phyloP scores from a whole-genome alignment of 1,284 basidiomycete species.

The Malassezia obtusa region DNA sequence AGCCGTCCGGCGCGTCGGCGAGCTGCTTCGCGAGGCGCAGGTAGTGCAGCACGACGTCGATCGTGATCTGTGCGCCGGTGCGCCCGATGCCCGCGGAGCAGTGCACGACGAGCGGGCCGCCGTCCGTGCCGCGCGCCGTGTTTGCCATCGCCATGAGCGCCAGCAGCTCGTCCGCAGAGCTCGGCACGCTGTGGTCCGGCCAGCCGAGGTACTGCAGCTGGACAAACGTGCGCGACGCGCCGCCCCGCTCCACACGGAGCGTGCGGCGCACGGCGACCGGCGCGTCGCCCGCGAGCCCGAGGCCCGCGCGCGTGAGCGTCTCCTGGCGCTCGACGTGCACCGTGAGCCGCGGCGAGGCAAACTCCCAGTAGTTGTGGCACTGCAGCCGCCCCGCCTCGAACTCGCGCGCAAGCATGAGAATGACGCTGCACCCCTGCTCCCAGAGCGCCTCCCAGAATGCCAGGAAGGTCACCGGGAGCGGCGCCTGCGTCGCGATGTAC shows the following conservation, averaged over 20 bases:
- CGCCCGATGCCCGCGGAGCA: conserved; percentile 47
- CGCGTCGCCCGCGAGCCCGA: background rate
- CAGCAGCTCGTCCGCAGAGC: conserved; percentile 31
- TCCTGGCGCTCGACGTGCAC: background rate
- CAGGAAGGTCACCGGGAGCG: conserved; percentile 73
- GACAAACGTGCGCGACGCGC: conserved; percentile 19
- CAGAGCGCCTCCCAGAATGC: conserved; percentile 78
- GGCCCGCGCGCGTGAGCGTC: background rate
- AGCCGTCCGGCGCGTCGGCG: background rate
- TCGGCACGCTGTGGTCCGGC: conserved; percentile 45
- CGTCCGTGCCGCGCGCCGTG: conserved; percentile 15
- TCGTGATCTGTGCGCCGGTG: conserved; percentile 40
- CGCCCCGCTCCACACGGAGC: conserved; percentile 18
- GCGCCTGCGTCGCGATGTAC: conserved; percentile 95
- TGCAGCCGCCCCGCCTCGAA: conserved; percentile 79
- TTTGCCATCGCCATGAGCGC: conserved; percentile 29
- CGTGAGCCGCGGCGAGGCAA: background rate
- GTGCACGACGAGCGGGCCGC: conserved; percentile 40
- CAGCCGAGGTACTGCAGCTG: conserved; percentile 45
- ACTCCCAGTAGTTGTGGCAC: conserved; percentile 80
- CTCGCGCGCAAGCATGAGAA: conserved; percentile 74
- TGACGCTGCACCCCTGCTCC: conserved; percentile 54
- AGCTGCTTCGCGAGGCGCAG: conserved; percentile 18
- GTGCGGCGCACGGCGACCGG: conserved; percentile 26
- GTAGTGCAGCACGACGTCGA: conserved; percentile 34